Percentiles rank a stretch among this genome's conserved stretches.
phyloP scores from a whole-genome alignment of 2,329 filamentous ascomycete species.

The Pseudophaeomoniella oleicola region DNA sequence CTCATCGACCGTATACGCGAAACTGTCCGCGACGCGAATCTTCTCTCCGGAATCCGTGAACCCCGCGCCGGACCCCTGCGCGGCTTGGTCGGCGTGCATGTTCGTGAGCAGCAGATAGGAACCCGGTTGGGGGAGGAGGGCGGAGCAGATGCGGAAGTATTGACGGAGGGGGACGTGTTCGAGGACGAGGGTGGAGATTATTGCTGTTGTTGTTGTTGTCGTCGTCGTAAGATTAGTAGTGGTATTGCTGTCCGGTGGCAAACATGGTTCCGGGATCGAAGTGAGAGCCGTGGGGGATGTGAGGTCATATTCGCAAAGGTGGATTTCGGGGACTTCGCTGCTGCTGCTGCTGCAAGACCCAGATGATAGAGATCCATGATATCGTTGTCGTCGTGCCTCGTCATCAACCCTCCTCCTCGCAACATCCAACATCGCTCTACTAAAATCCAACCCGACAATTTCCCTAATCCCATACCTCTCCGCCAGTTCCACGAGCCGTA shows the following conservation, averaged over 20 bases:
- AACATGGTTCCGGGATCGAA: no score
- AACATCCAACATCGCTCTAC: slow-evolving; percentile 40
- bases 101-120: slow-evolving; percentile 48
- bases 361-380: no score
- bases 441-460: slow-evolving; percentile 42
- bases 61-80: slow-evolving; percentile 32
- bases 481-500: slow-evolving; percentile 19
- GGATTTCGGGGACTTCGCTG: background rate
- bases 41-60: slow-evolving; percentile 46
- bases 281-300: background rate
- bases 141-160: slow-evolving; percentile 38
- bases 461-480: slow-evolving; percentile 12
- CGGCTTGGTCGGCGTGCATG: slow-evolving; percentile 53
- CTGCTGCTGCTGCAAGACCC: background rate
- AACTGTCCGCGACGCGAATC: slow-evolving; percentile 45
- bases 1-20: slow-evolving; percentile 37
- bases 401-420: slow-evolving; percentile 26
- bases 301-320: background rate
- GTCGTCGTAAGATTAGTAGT: no score
- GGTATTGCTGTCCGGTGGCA: no score
- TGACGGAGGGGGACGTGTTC: slow-evolving; percentile 43
- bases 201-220: background rate
- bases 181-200: slow-evolving; percentile 43
- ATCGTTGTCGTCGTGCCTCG: background rate
- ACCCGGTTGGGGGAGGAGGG: slow-evolving; percentile 27